Conservation (phyloP, 2,329 filamentous ascomycete genomes). For the Fusarium torreyae region DNA sequence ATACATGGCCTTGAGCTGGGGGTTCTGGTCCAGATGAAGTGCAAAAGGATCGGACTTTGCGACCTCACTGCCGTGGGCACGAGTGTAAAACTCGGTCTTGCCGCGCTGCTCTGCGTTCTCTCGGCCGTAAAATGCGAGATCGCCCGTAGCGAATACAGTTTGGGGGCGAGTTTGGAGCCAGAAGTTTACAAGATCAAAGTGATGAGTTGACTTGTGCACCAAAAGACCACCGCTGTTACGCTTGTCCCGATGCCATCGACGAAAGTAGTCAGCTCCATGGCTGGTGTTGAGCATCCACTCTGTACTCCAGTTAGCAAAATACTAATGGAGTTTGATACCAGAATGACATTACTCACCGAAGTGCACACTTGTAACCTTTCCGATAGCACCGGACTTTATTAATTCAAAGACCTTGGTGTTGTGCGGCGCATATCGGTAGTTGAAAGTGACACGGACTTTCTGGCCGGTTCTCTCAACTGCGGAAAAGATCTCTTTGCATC, state of each 20-base stretch:
- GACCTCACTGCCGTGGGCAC: constrained; percentile 65
- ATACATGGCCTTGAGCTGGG: constrained; percentile 71
- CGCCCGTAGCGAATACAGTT: constrained; percentile 72
- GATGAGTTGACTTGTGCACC: constrained; percentile 75
- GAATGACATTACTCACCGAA: constrained; percentile 53
- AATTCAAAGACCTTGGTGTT: constrained; percentile 73
- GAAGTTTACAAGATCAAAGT: constrained; percentile 75
- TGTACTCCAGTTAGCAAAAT: neutral
- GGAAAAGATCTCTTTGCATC: constrained; percentile 65
- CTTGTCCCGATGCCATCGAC: constrained; percentile 75
- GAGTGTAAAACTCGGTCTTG: constrained; percentile 64
- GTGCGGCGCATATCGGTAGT: constrained; percentile 77
- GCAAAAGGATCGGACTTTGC: constrained; percentile 72
- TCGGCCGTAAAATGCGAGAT: constrained; percentile 72
- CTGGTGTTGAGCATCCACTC: constrained; percentile 76
- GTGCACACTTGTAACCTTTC: constrained; percentile 70
- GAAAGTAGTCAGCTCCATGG: constrained; percentile 75
- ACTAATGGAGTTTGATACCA: accelerated
- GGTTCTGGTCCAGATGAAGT: constrained; percentile 66
- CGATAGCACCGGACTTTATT: constrained; percentile 68
- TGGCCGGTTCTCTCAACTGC: constrained; percentile 53
- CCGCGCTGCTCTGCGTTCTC: constrained; percentile 73
- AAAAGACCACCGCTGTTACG: constrained; percentile 71
- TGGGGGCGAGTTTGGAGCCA: constrained; percentile 70
- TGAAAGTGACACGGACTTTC: constrained; percentile 72